Base-by-base conservation (phyloP, 2,329 filamentous ascomycete genomes). In the Peltaster fructicola region DNA sequence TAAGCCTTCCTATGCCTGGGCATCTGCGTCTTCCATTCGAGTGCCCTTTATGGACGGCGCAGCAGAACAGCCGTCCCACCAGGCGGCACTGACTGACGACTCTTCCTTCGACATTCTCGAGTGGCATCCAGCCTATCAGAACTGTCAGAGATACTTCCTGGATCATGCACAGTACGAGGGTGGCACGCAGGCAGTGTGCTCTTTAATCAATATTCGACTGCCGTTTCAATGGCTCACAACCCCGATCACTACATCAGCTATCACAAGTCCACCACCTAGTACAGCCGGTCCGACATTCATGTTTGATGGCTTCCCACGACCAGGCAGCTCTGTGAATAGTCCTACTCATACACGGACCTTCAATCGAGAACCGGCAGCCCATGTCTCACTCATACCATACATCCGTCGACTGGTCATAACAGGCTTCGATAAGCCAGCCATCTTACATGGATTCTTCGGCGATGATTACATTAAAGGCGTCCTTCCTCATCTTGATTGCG, bases 361-460 rank as follows among this genome's bases (percentile, higher is more conserved):
- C 34, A 37, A 50, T 21, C 41, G 54, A 17, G 13, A 26, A 21
- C 15, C 26, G 7, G 17, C 36, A 14, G 30, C 30, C 30, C 60
- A 54, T 36, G 62, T 84, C 22, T 81, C 78, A 2, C 60, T 93
- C 7, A 66, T 88, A 4, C 85, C 88, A 1, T 98, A 91, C 49
- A 73, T 95, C 33, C 74, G 85, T 16, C 78, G 88, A 9, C 65
- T 95, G 2, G 72, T 95, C 22, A 80, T 80, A 9, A 95, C 85
- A 0, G 85, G 84, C 2, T 88, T 91, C 56, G 88, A 95, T 49
- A 73, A 72, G 19, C 72, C 77, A 0, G 72, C 72, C 1, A 73
- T 95, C n/a, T 58, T 98, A 31, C 80, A 92, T 45, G 82, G 82
- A 7, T 92, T 93, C 56, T 98, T 95, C 41, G 88, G 88, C n/a